Base-by-base conservation (phyloP, 805 yeast genomes). In the Metschnikowia dekortorum region DNA sequence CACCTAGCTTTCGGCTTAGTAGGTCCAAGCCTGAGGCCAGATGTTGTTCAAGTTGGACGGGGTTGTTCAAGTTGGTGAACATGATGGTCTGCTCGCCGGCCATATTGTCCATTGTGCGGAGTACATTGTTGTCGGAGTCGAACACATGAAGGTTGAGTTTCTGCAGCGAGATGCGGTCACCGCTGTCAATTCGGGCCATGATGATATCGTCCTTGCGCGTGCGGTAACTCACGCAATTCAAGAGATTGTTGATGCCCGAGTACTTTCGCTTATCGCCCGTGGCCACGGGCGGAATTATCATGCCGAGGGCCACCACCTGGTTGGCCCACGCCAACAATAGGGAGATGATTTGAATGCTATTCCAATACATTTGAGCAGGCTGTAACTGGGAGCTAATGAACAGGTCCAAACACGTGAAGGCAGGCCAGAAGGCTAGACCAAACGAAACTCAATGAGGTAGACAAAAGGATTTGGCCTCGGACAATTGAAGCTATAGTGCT, bases 131-230 rank as follows among this genome's bases (percentile, higher is more conserved):
- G 31, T 68, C 70, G 22, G 65, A 64, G 50, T 73, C 78, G 48
- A 73, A 65, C 6, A 73, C 65, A 40, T 63, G 61, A 39, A 73
- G 58, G 50, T 71, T 68, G 47, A 73, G 61, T 18, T 46, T 47
- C 47, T 73, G 78, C n/a, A 71, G 63, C 2, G 65, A 53, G 4
- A 66, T 35, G 28, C 54, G 62, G 32, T 64, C 68, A 33, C 76
- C 75, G 44, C 63, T 51, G 14, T 62, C 52, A 40, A 73, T 54
- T 30, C 56, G 60, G 13, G 71, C 64, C 62, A 70, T 60, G 16
- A 73, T 57, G 30, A 73, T 63, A 48, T 73, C 78, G 54, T 73
- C 68, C 37, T 64, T 59, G 31, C 63, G 63, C 7, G 75, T 69
- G 10, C 60, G 56, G 55, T 73, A 73, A 36, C 66, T 63, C 11